Percentiles rank a stretch among this genome's conserved stretches.
Evolutionary conservation across 352 stramenopile genomes (phyloP).

Genomic region (Pelagophyceae sp.): DNA sequence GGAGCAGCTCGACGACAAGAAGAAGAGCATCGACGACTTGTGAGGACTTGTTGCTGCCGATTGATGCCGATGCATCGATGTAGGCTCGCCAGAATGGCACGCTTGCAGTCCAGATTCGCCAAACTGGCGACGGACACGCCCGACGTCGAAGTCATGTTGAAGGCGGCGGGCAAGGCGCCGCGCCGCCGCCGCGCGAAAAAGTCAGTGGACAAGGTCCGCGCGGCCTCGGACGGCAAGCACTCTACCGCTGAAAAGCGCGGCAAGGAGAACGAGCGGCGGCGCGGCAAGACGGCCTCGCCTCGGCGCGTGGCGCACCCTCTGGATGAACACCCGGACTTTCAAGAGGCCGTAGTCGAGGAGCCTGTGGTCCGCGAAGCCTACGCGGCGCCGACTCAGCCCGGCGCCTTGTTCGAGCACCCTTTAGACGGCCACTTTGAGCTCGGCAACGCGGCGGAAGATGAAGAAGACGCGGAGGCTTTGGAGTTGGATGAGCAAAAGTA

Average conservation of each 20-base stretch:
- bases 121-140: neutral
- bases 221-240: neutral
- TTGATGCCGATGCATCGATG: neutral
- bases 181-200: neutral
- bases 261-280: neutral
- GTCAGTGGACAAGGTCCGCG: neutral
- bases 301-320: neutral
- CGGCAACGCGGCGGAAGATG: neutral
- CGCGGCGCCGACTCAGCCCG: neutral
- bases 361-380: neutral
- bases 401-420: neutral
- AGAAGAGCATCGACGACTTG: neutral
- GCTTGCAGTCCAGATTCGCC: neutral
- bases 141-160: neutral
- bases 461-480: neutral
- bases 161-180: neutral
- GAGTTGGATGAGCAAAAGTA: no score
- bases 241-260: neutral
- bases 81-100: neutral
- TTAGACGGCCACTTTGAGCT: neutral
- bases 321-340: neutral
- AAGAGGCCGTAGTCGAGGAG: neutral
- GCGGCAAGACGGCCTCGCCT: neutral
- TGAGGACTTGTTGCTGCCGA: neutral
- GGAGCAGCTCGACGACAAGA: slow-evolving; percentile 1